Percentiles rank a stretch among this genome's conserved stretches.
These are phyloP conservation scores for Schizochytrium sp. DNA, from an alignment of 108 stramenopile species.

Conservation along the genomic window DNA sequence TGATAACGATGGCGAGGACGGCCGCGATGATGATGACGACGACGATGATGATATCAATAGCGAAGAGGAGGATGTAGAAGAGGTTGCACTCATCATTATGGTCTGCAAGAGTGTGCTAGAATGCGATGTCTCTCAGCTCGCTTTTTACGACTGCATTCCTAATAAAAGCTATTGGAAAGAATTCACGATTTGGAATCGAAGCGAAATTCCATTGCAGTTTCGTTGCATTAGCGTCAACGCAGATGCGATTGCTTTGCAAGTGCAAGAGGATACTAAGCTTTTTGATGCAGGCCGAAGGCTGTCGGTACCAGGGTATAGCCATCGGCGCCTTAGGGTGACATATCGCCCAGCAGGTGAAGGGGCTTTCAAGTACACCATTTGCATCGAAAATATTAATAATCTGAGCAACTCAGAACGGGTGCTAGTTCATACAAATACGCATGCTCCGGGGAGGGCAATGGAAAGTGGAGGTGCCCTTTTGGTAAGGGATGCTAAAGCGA, in stretches of 20 bases:
- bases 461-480: neutral
- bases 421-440: neutral
- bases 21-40: neutral
- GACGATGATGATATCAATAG: neutral
- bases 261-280: slow-evolving; percentile 4
- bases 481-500: neutral
- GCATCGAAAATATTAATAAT: slow-evolving; percentile 35
- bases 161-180: slow-evolving; percentile 52
- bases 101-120: slow-evolving; percentile 34
- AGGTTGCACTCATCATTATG: slow-evolving; percentile 11
- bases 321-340: slow-evolving; percentile 23
- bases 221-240: slow-evolving; percentile 55
- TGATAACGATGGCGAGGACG: too few species aligned
- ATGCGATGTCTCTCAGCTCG: slow-evolving; percentile 56
- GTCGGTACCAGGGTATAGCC: neutral
- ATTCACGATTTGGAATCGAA: slow-evolving; percentile 47
- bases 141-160: slow-evolving; percentile 46
- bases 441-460: neutral
- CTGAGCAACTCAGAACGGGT: slow-evolving; percentile 41
- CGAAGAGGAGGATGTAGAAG: neutral
- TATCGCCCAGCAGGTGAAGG: neutral
- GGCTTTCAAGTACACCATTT: slow-evolving; percentile 31
- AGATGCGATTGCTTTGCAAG: slow-evolving; percentile 8
- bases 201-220: slow-evolving; percentile 24
- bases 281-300: slow-evolving; percentile 19